Base-by-base conservation (phyloP, 202 grass and related monocot species). In the Elaeis oleifera region DNA sequence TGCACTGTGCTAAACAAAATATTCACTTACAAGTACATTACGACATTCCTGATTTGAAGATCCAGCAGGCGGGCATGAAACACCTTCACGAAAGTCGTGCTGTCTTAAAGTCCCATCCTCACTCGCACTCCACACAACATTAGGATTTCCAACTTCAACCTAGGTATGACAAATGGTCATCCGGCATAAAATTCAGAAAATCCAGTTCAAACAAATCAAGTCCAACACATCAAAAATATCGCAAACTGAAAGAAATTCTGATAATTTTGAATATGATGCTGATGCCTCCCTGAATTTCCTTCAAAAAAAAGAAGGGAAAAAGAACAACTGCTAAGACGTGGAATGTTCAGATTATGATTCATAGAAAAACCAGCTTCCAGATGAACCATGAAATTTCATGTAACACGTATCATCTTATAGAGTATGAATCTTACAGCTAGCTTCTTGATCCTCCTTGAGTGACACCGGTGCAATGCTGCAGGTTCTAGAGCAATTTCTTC, bases 31-130 rank as follows among this genome's bases (percentile, higher is more conserved):
- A 72, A 92, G 88, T 56, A 97, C 84, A 67, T 78, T 97, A 70
- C 69, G 84, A 48, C 92, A 97, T 83, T 97, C 92, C 25, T 89
- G 92, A 79, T 78, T 92, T 63, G 80, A 63, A 61, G 77, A 88
- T 76, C 78, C 79, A 76, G 78, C 74, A 71, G 73, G 85, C 71
- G 82, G 88, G 67, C 94, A 97, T 54, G 88, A 86, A 83, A 74
- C 76, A 72, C 80, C 73, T 59, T 92, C 94, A 53, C 94, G 80
- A 57, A 92, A 82, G 78, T 97, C 94, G 75, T 97, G 94, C 22
- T 97, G 94, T 75, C 94, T 89, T 64, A 97, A 54, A 84, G 94
- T 92, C 18, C 94, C 94, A 65, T 97, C 94, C 71, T 97, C 94
- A 63, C 94, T 92, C 55, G 94, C 88, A 11, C 94, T 97, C 94